These are phyloP conservation scores for Coemansia sp. DNA, from an alignment of 192 early-diverging fungal genomes.

Conservation along the genomic window DNA sequence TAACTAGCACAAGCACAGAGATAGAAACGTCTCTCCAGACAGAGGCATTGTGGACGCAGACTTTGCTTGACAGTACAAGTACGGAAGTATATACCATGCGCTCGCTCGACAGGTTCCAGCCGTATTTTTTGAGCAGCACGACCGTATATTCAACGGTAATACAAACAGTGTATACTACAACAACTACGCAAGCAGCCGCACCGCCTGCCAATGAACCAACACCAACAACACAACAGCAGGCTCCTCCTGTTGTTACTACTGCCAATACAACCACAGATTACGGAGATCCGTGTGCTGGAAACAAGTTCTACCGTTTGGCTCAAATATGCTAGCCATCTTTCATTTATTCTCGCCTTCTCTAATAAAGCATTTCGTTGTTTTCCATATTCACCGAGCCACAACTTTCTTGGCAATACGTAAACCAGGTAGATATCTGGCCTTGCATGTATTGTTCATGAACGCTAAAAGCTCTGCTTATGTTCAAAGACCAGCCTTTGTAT, in stretches of 20 bases:
- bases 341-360: not conserved
- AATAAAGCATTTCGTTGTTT: not conserved
- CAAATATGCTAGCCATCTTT: not conserved
- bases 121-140: not conserved
- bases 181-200: not conserved
- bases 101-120: slow-evolving; percentile 8
- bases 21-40: not conserved
- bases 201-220: not conserved
- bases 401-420: too few relatives aligned
- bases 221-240: not conserved
- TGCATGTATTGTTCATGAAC: not conserved
- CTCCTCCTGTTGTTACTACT: not conserved
- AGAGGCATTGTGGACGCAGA: slow-evolving; percentile 1
- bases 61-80: not conserved
- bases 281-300: slow-evolving; percentile 12
- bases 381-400: not conserved
- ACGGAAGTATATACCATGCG: slow-evolving; percentile 3
- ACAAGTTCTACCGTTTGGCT: slow-evolving; percentile 1
- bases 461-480: not conserved
- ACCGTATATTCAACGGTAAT: not conserved
- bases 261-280: not conserved
- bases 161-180: not conserved
- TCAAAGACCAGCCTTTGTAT: not conserved
- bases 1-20: not conserved
- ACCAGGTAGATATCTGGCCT: too few relatives aligned